A percentile compares a stretch with the other conserved stretches of the same genome.
phyloP scores from a whole-genome alignment of 2,329 filamentous ascomycete genomes.

The Ophiognomonia clavigignenti-juglandacearum region DNA sequence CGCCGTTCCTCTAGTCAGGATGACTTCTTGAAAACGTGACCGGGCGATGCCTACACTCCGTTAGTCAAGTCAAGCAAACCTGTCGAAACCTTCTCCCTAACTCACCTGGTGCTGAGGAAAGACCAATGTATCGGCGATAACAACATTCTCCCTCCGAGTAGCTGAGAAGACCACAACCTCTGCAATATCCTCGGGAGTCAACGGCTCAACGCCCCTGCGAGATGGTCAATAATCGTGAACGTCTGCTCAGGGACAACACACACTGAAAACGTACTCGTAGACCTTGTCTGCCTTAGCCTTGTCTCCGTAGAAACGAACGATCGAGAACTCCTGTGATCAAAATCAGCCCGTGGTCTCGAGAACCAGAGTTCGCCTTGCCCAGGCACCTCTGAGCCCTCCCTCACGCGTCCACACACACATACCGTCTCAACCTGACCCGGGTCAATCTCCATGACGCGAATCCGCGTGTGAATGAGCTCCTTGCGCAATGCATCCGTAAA shows the following conservation, averaged over 20 bases:
- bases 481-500: constrained; percentile 81
- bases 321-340: constrained; percentile 66
- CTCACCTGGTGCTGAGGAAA: constrained; percentile 86
- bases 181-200: constrained; percentile 87
- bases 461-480: constrained; percentile 75
- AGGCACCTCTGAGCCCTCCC: neutral
- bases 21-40: constrained; percentile 14
- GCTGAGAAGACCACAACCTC: constrained; percentile 85
- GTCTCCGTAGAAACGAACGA: constrained; percentile 85
- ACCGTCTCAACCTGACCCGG: constrained; percentile 90
- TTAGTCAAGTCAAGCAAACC: neutral
- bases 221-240: constrained; percentile 4
- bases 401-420: constrained; percentile 20
- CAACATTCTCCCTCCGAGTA: constrained; percentile 81
- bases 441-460: constrained; percentile 83
- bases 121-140: constrained; percentile 80
- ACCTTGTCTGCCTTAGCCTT: constrained; percentile 86
- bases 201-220: constrained; percentile 66
- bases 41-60: constrained; percentile 8
- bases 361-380: neutral
- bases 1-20: neutral
- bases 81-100: constrained; percentile 6
- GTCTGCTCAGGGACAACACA: too few species aligned
- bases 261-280: constrained; percentile 67
- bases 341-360: neutral